Conservation (phyloP, 2,329 filamentous ascomycete genomes). For the Phoma sp. region DNA sequence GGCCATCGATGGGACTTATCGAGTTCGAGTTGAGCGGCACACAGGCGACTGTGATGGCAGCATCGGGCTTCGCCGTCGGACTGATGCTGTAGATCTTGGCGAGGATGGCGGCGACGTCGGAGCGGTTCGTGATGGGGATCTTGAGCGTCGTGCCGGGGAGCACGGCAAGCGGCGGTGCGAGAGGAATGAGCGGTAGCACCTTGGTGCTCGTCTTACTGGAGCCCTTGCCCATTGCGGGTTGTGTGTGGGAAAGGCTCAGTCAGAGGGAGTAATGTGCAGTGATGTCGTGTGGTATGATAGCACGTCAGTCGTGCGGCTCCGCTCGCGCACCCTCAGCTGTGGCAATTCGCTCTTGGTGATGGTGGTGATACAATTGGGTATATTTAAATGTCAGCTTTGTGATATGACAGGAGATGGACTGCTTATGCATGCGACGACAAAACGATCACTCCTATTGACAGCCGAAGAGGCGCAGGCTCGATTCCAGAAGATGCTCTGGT, state of each 20-base stretch:
- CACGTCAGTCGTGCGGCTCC: constrained; percentile 17
- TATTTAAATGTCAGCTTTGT: neutral
- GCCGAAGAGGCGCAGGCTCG: constrained; percentile 9
- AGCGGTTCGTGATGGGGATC: constrained; percentile 80
- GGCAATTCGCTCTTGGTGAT: constrained; percentile 1
- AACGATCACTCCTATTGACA: neutral
- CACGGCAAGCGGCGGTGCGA: constrained; percentile 80
- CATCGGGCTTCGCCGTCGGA: constrained; percentile 66
- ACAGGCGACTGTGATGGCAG: constrained; percentile 80
- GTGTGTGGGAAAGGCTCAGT: neutral
- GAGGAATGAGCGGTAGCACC: constrained; percentile 76
- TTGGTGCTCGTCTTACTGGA: constrained; percentile 43
- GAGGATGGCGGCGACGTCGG: constrained; percentile 87
- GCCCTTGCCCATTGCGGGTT: constrained; percentile 43
- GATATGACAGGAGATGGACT: neutral
- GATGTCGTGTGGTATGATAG: constrained; percentile 7
- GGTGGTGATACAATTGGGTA: constrained; percentile 4
- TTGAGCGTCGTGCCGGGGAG: constrained; percentile 85
- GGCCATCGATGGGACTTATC: constrained; percentile 71
- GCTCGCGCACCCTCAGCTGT: constrained; percentile 6
- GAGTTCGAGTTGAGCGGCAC: constrained; percentile 81
- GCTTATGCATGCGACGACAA: neutral
- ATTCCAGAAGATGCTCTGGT: constrained; percentile 30
- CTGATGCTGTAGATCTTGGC: constrained; percentile 82
- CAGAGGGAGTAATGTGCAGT: neutral